phyloP scores from a whole-genome alignment of 331 rosid genomes.

The Phaseolus coccineus region DNA sequence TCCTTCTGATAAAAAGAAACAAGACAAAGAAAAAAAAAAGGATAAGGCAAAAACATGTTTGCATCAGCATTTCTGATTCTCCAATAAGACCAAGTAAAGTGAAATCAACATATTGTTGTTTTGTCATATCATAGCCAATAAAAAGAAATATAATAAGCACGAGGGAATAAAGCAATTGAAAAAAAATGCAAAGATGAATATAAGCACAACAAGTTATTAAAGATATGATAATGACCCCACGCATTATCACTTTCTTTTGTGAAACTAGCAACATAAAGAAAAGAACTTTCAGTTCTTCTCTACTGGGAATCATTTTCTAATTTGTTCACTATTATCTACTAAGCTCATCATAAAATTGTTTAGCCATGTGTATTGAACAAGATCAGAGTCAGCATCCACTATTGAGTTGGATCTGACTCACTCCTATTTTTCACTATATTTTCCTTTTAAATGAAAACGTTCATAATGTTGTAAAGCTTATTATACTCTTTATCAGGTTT shows the following conservation, averaged over 20 bases:
- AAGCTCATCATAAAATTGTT: conserved; percentile 30
- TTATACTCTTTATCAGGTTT: conserved; percentile 12
- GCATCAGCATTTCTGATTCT: conserved; percentile 45
- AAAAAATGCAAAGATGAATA: conserved; percentile 24
- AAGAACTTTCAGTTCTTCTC: conserved; percentile 16
- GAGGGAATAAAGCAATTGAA: conserved; percentile 30
- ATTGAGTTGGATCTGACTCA: conserved; percentile 70
- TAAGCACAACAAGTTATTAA: conserved; percentile 42
- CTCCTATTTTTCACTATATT: conserved; percentile 38
- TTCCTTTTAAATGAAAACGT: conserved; percentile 22
- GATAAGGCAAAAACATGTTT: conserved; percentile 44
- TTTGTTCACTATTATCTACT: conserved; percentile 40
- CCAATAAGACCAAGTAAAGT: conserved; percentile 39
- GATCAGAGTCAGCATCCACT: conserved; percentile 62
- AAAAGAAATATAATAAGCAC: conserved; percentile 38
- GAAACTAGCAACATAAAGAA: conserved; percentile 19
- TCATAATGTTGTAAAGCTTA: conserved; percentile 3
- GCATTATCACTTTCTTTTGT: conserved; percentile 34
- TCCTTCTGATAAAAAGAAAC: conserved; percentile 39
- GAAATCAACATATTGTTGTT: conserved; percentile 36
- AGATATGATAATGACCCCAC: conserved; percentile 44
- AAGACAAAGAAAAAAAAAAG: not conserved
- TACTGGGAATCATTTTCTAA: conserved; percentile 33
- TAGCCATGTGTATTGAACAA: conserved; percentile 41
- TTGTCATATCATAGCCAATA: conserved; percentile 50